Evolutionary conservation across 768 basidiomycete species (phyloP).

Genomic region (Steccherinum ochraceum): DNA sequence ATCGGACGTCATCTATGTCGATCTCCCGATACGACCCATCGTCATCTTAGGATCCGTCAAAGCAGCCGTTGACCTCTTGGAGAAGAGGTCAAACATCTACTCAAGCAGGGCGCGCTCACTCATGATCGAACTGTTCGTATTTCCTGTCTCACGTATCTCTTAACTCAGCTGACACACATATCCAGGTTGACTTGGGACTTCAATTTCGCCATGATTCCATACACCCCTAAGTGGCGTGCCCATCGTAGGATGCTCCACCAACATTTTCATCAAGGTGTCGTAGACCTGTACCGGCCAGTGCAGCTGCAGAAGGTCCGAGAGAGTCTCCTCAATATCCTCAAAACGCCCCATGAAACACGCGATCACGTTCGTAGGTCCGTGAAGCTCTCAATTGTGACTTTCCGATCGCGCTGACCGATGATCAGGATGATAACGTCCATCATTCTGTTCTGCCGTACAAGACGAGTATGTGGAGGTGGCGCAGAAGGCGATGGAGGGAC

Average conservation of each 20-base stretch:
- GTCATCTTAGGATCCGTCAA: conserved; percentile 5
- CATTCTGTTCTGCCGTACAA: too few species aligned
- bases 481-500: not conserved
- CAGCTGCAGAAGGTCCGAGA: too few species aligned
- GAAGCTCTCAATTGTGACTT: too few species aligned
- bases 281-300: too few species aligned
- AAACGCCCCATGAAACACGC: too few species aligned
- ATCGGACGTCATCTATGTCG: conserved; percentile 2
- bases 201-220: conserved; percentile 4
- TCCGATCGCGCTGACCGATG: too few species aligned
- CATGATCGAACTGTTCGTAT: conserved; percentile 5
- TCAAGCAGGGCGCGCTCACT: conserved; percentile 4
- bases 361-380: too few species aligned
- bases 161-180: not conserved
- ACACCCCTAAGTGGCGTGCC: conserved; percentile 4
- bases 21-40: conserved; percentile 2
- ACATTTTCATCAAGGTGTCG: conserved; percentile 6
- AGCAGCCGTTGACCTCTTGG: conserved; percentile 5
- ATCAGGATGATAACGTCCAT: too few species aligned
- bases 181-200: conserved; percentile 1
- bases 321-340: too few species aligned
- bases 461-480: not conserved
- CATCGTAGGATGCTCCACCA: conserved; percentile 4
- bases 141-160: not conserved
- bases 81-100: conserved; percentile 8